Percentiles rank a stretch among this genome's conserved stretches.
These are phyloP conservation scores for Neonectria sp. DNA, from an alignment of 2,329 filamentous ascomycete species.

Conservation along the genomic window DNA sequence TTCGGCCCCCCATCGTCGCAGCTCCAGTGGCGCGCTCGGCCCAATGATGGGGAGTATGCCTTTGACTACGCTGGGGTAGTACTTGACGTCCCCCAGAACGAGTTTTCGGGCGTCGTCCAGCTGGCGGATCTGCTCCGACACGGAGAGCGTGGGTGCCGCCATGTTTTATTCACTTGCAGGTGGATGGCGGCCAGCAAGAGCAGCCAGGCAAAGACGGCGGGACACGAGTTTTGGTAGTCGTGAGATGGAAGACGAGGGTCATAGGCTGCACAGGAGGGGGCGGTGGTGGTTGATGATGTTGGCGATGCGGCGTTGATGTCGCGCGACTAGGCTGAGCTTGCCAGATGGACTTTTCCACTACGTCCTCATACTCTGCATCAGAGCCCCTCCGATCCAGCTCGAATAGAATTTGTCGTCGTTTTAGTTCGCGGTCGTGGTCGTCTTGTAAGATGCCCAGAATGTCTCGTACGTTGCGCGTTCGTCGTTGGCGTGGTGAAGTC, in stretches of 20 bases:
- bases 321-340: conserved; percentile 52
- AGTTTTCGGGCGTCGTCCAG: conserved; percentile 92
- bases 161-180: conserved; percentile 42
- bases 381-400: conserved; percentile 31
- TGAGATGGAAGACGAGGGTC: conserved; percentile 14
- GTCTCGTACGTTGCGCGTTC: conserved; percentile 18
- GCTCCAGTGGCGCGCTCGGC: conserved; percentile 79
- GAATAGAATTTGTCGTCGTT: conserved; percentile 8
- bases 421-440: conserved; percentile 21
- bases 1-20: conserved; percentile 95
- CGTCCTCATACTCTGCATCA: conserved; percentile 49
- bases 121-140: conserved; percentile 86
- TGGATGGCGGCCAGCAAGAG: conserved; percentile 26
- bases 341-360: conserved; percentile 41
- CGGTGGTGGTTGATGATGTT: conserved; percentile 35
- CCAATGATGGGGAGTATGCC: conserved; percentile 94
- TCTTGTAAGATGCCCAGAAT: conserved; percentile 2
- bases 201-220: conserved; percentile 5
- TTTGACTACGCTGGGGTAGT: conserved; percentile 93
- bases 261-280: conserved; percentile 27
- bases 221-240: conserved; percentile 15
- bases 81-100: conserved; percentile 86
- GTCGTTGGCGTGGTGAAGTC: conserved; percentile 27
- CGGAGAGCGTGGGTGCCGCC: conserved; percentile 72
- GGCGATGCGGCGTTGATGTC: conserved; percentile 44